Base-by-base conservation (phyloP, 2,329 filamentous ascomycete genomes). In the Aspergillus transmontanensis region DNA sequence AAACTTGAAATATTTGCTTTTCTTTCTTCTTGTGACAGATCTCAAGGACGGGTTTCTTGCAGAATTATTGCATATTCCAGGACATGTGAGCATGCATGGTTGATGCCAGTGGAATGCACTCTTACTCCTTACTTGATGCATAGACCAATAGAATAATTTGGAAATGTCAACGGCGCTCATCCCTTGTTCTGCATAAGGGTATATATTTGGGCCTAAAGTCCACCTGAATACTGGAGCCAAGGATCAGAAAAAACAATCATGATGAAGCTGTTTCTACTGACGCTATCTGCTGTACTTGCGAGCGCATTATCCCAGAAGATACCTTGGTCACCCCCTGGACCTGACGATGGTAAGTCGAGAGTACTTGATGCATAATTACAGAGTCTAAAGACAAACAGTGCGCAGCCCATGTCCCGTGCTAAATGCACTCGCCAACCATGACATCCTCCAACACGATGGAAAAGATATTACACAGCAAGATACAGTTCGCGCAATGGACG, bases 391-490 rank as follows among this genome's bases (percentile, higher is more conserved):
- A 51, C 48, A 6, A 41, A 26, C 21, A 65, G 63, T 63, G 16
- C 71, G 74, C 58, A 71, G 76, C 53, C 77, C 77, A 26, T 80
- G 78, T 61, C 78, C 78, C 3, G 75, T 77, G 57, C 69, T 80
- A 21, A 81, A 80, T 67, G 71, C 76, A 1, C 68, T 80, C 16
- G 78, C 78, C 34, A 81, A 81, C 65, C 75, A 80, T 62, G 73
- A 74, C 30, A 79, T 79, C 64, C 69, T 81, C 26, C 79, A 78
- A 10, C 77, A 76, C 53, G 70, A 77, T 48, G 80, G 80, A 19
- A 70, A 75, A 26, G 75, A 77, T 58, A 78, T 72, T 53, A 71
- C 74, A 10, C 68, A 69, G 7, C 71, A 79, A 41, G 72, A 77
- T 43, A 59, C 76, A 57, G 67, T 75, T 14, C 74, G 74, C 6